Evolutionary conservation across 1,284 basidiomycete genomes (phyloP).

Genomic region (Inonotus hispidus): DNA sequence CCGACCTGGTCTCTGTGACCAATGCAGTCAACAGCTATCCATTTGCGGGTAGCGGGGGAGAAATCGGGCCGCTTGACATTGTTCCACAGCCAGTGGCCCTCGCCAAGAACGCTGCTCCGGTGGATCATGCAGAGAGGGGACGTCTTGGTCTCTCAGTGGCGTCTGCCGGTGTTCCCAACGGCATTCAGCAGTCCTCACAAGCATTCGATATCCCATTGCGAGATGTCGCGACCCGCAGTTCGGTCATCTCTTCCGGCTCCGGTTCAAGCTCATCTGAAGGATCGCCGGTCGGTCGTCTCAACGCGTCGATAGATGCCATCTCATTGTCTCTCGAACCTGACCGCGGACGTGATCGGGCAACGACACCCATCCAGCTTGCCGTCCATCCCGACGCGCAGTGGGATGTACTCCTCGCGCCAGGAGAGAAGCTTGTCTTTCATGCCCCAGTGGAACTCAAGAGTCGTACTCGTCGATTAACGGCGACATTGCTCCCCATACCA

Average conservation of each 20-base stretch:
- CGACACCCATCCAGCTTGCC: slow-evolving; percentile 54
- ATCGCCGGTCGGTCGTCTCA: slow-evolving; percentile 39
- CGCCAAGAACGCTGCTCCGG: background rate
- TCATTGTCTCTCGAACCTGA: slow-evolving; percentile 24
- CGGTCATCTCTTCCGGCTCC: slow-evolving; percentile 24
- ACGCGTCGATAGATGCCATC: slow-evolving; percentile 31
- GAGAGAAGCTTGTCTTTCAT: slow-evolving; percentile 45
- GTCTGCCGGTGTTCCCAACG: background rate
- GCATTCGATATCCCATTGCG: slow-evolving; percentile 30
- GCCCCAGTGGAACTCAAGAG: slow-evolving; percentile 50
- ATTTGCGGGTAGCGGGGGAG: slow-evolving; percentile 19
- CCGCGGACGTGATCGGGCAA: slow-evolving; percentile 47
- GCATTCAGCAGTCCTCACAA: background rate
- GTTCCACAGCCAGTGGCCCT: background rate
- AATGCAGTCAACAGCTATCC: slow-evolving; percentile 7
- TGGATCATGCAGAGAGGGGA: slow-evolving; percentile 7
- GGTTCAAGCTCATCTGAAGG: slow-evolving; percentile 44
- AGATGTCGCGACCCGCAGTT: background rate
- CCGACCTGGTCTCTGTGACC: slow-evolving; percentile 1
- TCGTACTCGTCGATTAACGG: slow-evolving; percentile 54
- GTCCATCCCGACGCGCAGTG: slow-evolving; percentile 30
- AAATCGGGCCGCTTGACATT: slow-evolving; percentile 29
- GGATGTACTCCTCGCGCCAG: slow-evolving; percentile 37
- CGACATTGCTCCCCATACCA: slow-evolving; percentile 47
- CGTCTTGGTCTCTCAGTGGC: slow-evolving; percentile 7